Percentiles rank a stretch among this genome's conserved stretches.
phyloP scores from a whole-genome alignment of 345 rosid species.

The Theobroma cacao region DNA sequence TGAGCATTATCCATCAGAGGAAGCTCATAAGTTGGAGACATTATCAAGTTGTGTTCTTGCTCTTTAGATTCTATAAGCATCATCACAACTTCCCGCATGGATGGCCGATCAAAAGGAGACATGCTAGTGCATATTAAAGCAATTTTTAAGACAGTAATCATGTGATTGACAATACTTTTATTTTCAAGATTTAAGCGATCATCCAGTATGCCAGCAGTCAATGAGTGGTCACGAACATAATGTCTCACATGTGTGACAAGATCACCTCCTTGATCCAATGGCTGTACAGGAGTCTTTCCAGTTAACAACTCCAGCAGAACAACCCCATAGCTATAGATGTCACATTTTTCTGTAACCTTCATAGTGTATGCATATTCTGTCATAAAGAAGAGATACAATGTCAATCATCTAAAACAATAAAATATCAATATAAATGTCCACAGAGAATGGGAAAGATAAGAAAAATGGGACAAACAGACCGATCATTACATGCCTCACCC shows the following conservation, averaged over 20 bases:
- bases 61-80: slow-evolving; percentile 78
- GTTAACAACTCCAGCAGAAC: slow-evolving; percentile 76
- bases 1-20: slow-evolving; percentile 21
- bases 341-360: slow-evolving; percentile 97
- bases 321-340: slow-evolving; percentile 93
- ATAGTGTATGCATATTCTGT: slow-evolving; percentile 94
- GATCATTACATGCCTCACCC: neutral
- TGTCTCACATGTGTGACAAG: slow-evolving; percentile 71
- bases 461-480: neutral
- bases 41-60: slow-evolving; percentile 39
- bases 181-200: slow-evolving; percentile 58
- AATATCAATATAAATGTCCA: neutral
- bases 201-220: slow-evolving; percentile 59
- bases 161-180: slow-evolving; percentile 50
- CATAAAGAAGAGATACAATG: neutral
- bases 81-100: slow-evolving; percentile 80
- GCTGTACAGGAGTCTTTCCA: slow-evolving; percentile 85
- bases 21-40: slow-evolving; percentile 28
- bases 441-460: neutral
- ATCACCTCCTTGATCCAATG: slow-evolving; percentile 87
- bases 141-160: slow-evolving; percentile 73
- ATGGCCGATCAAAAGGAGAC: slow-evolving; percentile 76
- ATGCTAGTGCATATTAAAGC: slow-evolving; percentile 72
- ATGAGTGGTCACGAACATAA: slow-evolving; percentile 51
- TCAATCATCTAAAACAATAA: neutral